Evolutionary conservation across 2,329 filamentous ascomycete species (phyloP), one percentile per base, ranked within the genome.

Genomic region (Curvularia sp.): DNA sequence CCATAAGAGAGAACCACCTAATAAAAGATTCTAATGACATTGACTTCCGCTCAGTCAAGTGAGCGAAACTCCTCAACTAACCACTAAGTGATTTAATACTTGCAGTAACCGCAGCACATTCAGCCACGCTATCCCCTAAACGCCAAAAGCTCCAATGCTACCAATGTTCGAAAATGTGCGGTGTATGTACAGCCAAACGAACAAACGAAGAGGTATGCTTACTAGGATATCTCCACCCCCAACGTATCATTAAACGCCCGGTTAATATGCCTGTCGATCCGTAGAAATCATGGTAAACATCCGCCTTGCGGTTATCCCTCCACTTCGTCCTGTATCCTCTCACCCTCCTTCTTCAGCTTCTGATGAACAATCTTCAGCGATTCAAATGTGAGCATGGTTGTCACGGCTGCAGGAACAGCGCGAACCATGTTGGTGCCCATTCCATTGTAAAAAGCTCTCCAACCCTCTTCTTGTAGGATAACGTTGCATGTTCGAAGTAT

Each of bases 371-470:
- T 74, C 59, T 84, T 84, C 65, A 89, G 75, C 65, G 89, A 95
- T 79, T 99, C 95, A 74, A 97, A 99, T 12, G 94, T 98, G 74
- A 98, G 84, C 89, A 99, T 96, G 3, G 95, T 99, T 26, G 96
- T 97, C 71, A 96, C 96, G 20, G 95, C 94, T 22, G 95, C 93
- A 31, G 95, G 95, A 12, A 99, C 89, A 7, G 95, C 95, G 56
- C 95, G 87, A 83, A 98, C 92, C 87, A 99, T 91, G 79, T 99
- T 99, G 49, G 94, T 97, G 38, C 95, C 95, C 83, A 99, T 92
- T 35, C 95, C 95, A 24, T 93, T 94, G 76, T 99, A 99, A 71
- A 99, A 98, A 3, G 94, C 94, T 62, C 90, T 85, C 93, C 94
- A 97, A 6, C 95, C 95, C 78, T 99, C 95, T 77, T 99, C 95